These are phyloP conservation scores for Starmerella vaccinii DNA, from an alignment of 805 yeast genomes.

Conservation along the genomic window DNA sequence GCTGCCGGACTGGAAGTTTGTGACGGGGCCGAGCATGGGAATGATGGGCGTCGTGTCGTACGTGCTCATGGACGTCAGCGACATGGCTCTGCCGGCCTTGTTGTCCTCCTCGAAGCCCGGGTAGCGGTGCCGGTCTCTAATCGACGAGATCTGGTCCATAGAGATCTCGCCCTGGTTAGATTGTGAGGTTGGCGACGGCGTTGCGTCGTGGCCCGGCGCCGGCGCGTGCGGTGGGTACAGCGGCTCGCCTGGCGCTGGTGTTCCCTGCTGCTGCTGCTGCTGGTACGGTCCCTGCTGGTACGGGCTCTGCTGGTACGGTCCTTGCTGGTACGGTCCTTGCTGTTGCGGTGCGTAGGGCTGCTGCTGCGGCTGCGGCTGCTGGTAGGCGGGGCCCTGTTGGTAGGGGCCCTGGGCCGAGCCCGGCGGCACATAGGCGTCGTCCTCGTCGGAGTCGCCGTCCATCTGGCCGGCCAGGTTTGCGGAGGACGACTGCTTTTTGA, in stretches of 20 bases:
- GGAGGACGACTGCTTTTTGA: background rate
- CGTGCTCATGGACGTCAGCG: slow-evolving; percentile 28
- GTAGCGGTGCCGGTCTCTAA: slow-evolving; percentile 32
- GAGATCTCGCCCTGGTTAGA: slow-evolving; percentile 11
- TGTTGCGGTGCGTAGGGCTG: background rate
- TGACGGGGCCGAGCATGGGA: slow-evolving; percentile 27
- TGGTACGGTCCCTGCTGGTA: background rate
- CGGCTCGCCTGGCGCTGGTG: background rate
- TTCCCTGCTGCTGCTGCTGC: background rate
- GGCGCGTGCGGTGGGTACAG: background rate
- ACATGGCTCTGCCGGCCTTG: slow-evolving; percentile 25
- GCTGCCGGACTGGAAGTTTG: slow-evolving; percentile 8
- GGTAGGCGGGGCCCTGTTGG: background rate
- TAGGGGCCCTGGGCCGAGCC: slow-evolving; percentile 5
- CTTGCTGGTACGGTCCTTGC: background rate
- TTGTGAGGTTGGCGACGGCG: background rate
- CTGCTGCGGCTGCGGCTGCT: too few species aligned
- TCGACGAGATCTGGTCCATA: slow-evolving; percentile 21
- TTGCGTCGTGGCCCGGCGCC: background rate
- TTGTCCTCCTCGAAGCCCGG: slow-evolving; percentile 25
- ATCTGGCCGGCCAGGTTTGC: slow-evolving; percentile 4
- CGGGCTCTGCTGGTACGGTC: background rate
- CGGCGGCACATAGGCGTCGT: slow-evolving; percentile 25
- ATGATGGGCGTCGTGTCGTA: slow-evolving; percentile 33
- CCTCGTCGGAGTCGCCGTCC: slow-evolving; percentile 25